These are phyloP conservation scores for Royoungia palumana DNA, from an alignment of 768 basidiomycete species.

Conservation along the genomic window DNA sequence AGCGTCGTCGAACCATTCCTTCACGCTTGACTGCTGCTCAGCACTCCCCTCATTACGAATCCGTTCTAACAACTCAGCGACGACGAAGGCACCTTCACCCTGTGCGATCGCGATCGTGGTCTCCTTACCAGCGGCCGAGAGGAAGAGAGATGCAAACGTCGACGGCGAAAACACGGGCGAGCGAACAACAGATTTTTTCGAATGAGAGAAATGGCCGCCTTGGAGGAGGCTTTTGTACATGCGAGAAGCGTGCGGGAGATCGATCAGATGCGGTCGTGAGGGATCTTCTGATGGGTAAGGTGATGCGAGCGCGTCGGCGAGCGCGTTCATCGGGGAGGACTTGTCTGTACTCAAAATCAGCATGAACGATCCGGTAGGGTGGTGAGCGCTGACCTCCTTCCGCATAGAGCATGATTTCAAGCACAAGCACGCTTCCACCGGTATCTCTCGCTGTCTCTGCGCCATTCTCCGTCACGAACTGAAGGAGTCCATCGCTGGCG, in stretches of 20 bases:
- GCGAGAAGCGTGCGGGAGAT: constrained; percentile 78
- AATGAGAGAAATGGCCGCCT: constrained; percentile 82
- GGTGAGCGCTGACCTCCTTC: constrained; percentile 64
- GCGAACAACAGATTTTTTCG: constrained; percentile 50
- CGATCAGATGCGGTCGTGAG: constrained; percentile 60
- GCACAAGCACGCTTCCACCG: constrained; percentile 72
- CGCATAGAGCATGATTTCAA: constrained; percentile 81
- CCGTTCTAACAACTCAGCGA: constrained; percentile 69
- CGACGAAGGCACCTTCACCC: constrained; percentile 68
- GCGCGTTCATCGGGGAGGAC: constrained; percentile 51
- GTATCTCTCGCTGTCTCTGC: constrained; percentile 66
- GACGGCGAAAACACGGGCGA: constrained; percentile 53
- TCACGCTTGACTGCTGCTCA: constrained; percentile 44
- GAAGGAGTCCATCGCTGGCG: constrained; percentile 72
- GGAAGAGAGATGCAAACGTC: constrained; percentile 58
- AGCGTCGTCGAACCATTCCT: constrained; percentile 54
- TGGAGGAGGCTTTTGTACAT: constrained; percentile 88
- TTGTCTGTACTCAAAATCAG: constrained; percentile 53
- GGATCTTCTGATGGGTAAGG: constrained; percentile 56
- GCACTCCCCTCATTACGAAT: constrained; percentile 41
- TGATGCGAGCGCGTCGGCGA: constrained; percentile 54
- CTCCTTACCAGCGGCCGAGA: constrained; percentile 51
- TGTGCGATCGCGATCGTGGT: constrained; percentile 52
- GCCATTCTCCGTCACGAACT: constrained; percentile 63
- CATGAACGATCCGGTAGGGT: constrained; percentile 6